These are phyloP conservation scores for Exophiala alcalophila DNA, from an alignment of 2,329 filamentous ascomycete species.

Conservation along the genomic window DNA sequence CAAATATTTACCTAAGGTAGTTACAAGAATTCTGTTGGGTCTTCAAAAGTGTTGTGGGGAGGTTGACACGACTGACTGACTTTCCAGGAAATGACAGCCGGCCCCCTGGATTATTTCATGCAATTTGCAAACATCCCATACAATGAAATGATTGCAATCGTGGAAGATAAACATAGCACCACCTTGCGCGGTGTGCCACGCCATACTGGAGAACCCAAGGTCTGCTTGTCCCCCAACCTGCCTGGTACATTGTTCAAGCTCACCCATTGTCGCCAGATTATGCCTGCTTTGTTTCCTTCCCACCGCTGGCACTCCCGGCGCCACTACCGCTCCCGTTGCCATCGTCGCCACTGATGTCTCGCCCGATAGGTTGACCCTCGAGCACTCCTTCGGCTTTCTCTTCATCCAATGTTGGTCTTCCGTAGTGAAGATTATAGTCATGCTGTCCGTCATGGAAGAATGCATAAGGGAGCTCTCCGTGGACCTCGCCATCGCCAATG, in stretches of 20 bases:
- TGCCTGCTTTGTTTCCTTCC: constrained; percentile 20
- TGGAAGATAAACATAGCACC: too few relatives aligned
- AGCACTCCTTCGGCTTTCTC: constrained; percentile 14
- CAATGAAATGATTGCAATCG: too few relatives aligned
- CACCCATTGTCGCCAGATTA: not conserved
- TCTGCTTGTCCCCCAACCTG: not conserved
- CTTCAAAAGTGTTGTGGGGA: too few relatives aligned
- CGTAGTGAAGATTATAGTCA: constrained; percentile 13
- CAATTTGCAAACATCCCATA: too few relatives aligned
- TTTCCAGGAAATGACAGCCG: too few relatives aligned
- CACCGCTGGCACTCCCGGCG: not conserved
- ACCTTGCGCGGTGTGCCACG: too few relatives aligned
- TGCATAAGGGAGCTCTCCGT: constrained; percentile 48
- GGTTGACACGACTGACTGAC: too few relatives aligned
- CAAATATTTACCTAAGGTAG: too few relatives aligned
- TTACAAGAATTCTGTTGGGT: too few relatives aligned
- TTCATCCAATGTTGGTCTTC: constrained; percentile 5
- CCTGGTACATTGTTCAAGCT: not conserved
- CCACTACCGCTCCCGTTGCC: constrained; percentile 9
- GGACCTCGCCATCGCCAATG: constrained; percentile 48
- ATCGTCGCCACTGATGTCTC: constrained; percentile 18
- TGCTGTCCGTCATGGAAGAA: constrained; percentile 31
- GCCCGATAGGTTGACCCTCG: constrained; percentile 16
- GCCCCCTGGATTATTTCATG: too few relatives aligned
- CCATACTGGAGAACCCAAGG: too few relatives aligned